Evolutionary conservation across 1,284 basidiomycete genomes (phyloP).

Genomic region (Marasmius oreades): DNA sequence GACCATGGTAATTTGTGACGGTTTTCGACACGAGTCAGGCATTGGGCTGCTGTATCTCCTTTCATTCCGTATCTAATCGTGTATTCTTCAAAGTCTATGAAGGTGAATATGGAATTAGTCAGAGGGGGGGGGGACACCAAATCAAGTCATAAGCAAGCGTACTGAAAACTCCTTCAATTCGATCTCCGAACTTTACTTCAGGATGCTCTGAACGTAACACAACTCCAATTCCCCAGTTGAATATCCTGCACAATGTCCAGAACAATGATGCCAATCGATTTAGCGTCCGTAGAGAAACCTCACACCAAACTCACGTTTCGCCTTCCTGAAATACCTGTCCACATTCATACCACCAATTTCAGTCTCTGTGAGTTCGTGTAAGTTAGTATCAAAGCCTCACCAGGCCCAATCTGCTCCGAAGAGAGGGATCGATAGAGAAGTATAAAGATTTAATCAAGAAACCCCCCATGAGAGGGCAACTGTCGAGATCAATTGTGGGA

Average conservation of each 20-base stretch:
- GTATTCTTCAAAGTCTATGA: constrained; percentile 10
- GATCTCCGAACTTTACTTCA: constrained; percentile 22
- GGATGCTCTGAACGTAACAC: constrained; percentile 28
- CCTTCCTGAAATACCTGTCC: not conserved
- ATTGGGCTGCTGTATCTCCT: not conserved
- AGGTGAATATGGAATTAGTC: not conserved
- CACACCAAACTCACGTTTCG: not conserved
- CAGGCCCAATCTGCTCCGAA: constrained; percentile 25
- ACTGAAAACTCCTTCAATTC: constrained; percentile 22
- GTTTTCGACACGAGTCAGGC: not conserved
- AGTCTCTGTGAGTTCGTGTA: not conserved
- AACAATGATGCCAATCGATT: too few species aligned
- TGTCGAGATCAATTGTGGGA: constrained; percentile 34
- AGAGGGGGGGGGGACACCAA: not conserved
- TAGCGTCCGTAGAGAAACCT: not conserved
- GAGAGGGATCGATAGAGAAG: constrained; percentile 34
- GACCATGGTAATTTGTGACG: constrained; percentile 6
- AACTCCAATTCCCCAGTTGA: constrained; percentile 22
- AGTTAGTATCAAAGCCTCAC: not conserved
- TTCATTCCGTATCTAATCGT: constrained; percentile 2
- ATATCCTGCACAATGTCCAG: constrained; percentile 14
- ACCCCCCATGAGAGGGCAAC: constrained; percentile 30
- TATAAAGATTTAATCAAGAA: constrained; percentile 32
- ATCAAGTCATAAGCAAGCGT: not conserved
- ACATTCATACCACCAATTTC: not conserved